These are phyloP conservation scores for Coemansia sp. DNA, from an alignment of 192 early-diverging fungal species.

Conservation along the genomic window DNA sequence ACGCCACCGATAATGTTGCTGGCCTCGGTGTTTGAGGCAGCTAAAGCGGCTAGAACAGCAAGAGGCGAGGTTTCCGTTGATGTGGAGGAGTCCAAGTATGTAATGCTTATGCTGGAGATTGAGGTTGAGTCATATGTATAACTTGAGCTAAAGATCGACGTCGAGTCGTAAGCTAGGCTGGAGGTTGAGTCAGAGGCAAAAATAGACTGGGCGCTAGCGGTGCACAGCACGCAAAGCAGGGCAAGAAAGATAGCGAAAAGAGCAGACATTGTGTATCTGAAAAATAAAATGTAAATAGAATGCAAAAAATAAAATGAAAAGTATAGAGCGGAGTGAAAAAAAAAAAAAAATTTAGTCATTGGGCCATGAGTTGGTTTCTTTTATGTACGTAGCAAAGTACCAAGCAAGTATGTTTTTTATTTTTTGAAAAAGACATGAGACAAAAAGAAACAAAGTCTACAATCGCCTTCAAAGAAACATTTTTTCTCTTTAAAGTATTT, in stretches of 20 bases:
- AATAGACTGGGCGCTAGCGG: neutral
- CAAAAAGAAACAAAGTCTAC: neutral
- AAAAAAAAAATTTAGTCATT: neutral
- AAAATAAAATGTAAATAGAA: neutral
- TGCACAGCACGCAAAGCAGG: conserved; percentile 4
- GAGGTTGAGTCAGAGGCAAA: neutral
- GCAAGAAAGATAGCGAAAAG: neutral
- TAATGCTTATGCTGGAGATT: neutral
- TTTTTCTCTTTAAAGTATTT: neutral
- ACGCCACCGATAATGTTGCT: conserved; percentile 1
- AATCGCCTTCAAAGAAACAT: neutral
- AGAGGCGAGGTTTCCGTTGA: neutral
- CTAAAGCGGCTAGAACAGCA: neutral
- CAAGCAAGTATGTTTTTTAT: too few relatives aligned
- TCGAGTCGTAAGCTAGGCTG: neutral
- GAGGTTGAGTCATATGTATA: neutral
- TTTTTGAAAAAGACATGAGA: too few relatives aligned
- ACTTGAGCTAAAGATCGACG: neutral
- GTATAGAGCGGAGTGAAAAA: neutral
- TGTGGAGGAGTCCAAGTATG: neutral
- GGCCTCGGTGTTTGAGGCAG: neutral
- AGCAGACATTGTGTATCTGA: neutral
- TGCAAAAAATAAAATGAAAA: neutral
- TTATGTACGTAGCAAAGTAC: too few relatives aligned
- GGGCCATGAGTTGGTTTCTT: too few relatives aligned